These are phyloP conservation scores for Fraxinus greggii DNA, from an alignment of 305 asterid species.

Conservation along the genomic window DNA sequence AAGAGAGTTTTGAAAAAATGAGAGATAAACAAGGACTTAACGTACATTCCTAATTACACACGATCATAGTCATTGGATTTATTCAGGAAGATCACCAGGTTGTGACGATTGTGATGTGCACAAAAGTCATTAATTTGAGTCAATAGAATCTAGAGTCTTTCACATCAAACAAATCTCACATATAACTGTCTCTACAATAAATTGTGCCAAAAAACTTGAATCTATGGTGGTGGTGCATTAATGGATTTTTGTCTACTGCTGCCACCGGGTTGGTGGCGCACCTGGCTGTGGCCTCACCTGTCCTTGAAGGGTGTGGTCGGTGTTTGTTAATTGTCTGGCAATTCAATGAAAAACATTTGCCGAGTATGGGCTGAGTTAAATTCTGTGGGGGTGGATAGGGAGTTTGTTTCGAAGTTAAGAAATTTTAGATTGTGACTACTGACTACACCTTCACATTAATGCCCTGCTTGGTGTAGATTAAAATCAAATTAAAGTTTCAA, in stretches of 20 bases:
- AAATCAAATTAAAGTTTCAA: too few relatives aligned
- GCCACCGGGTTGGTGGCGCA: background rate
- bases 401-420: background rate
- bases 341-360: constrained; percentile 11
- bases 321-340: constrained; percentile 13
- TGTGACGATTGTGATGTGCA: background rate
- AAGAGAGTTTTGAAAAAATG: too few relatives aligned
- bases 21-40: too few relatives aligned
- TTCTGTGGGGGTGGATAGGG: background rate
- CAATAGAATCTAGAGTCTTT: background rate
- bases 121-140: background rate
- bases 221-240: background rate
- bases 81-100: too few relatives aligned
- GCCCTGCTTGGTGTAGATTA: too few relatives aligned
- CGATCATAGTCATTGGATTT: background rate
- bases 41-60: background rate
- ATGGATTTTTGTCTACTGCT: constrained; percentile 1
- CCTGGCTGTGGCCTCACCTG: background rate
- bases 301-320: constrained; percentile 9
- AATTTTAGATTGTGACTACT: constrained; percentile 10
- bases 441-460: constrained; percentile 22
- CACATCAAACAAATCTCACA: background rate
- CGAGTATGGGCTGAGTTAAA: constrained; percentile 1
- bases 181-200: background rate
- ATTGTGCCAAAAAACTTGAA: background rate